Conservation (phyloP, 1,139 yeast species). For the Pichia sp. region DNA sequence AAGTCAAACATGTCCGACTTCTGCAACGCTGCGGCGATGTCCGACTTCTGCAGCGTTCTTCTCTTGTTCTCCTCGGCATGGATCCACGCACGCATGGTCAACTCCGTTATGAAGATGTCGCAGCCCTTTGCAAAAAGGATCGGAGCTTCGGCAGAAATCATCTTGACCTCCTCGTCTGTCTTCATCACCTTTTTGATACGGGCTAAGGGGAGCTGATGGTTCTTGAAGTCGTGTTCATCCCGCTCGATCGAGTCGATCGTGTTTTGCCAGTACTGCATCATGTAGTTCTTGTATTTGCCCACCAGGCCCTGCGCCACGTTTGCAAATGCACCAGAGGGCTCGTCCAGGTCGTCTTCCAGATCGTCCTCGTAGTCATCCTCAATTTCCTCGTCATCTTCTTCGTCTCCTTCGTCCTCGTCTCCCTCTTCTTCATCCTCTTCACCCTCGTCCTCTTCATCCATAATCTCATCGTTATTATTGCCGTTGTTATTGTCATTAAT, state of each 20-base stretch:
- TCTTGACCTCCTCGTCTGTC: constrained; percentile 93
- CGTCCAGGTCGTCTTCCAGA: constrained; percentile 33
- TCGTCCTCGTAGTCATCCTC: constrained; percentile 12
- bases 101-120: constrained; percentile 91
- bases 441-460: constrained; percentile 7
- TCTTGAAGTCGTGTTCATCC: constrained; percentile 86
- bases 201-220: constrained; percentile 91
- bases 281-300: constrained; percentile 77
- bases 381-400: constrained; percentile 6
- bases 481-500: constrained; percentile 17
- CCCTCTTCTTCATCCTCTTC: constrained; percentile 8
- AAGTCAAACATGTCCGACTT: constrained; percentile 97
- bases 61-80: constrained; percentile 96
- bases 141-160: constrained; percentile 98
- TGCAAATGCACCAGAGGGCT: constrained; percentile 88
- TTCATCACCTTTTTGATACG: constrained; percentile 95
- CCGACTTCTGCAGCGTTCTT: constrained; percentile 87
- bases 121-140: constrained; percentile 96
- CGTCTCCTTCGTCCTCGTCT: constrained; percentile 5
- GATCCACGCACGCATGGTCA: constrained; percentile 98
- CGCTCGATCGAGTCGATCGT: constrained; percentile 86
- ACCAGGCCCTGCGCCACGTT: constrained; percentile 91
- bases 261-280: constrained; percentile 98
- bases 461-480: constrained; percentile 21
- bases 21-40: constrained; percentile 91